phyloP scores from a whole-genome alignment of 2,329 filamentous ascomycete genomes.

The Exophiala aquamarina region DNA sequence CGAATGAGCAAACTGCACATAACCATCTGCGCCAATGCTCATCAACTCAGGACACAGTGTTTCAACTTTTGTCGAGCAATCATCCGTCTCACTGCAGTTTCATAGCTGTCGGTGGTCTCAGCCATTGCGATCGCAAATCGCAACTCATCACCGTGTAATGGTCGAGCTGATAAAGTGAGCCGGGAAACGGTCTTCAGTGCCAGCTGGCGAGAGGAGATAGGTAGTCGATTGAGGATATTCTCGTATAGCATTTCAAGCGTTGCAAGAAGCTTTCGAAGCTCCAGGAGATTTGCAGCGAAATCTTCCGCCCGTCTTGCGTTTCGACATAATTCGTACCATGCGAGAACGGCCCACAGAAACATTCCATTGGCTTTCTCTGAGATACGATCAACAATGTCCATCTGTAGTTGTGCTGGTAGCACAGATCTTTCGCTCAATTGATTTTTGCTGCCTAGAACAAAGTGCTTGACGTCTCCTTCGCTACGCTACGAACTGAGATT shows the following conservation, averaged over 20 bases:
- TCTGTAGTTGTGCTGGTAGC: background rate
- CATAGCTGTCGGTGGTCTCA: too few relatives aligned
- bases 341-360: constrained; percentile 7
- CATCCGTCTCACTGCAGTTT: background rate
- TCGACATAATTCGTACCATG: constrained; percentile 5
- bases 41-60: constrained; percentile 5
- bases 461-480: constrained; percentile 6
- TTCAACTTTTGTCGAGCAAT: background rate
- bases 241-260: constrained; percentile 6
- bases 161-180: background rate
- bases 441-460: background rate
- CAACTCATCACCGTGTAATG: constrained; percentile 3
- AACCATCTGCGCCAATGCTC: background rate
- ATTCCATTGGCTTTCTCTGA: constrained; percentile 3
- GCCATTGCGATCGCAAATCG: constrained; percentile 1
- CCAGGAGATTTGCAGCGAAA: background rate
- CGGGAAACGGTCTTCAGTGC: background rate
- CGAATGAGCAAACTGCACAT: constrained; percentile 2
- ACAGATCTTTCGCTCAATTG: background rate
- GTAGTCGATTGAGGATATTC: constrained; percentile 5
- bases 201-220: background rate
- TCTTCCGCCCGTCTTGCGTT: background rate
- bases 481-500: constrained; percentile 6
- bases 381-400: constrained; percentile 1
- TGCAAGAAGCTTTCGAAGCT: constrained; percentile 1